Conservation (phyloP, 495 filamentous ascomycete species). For the Aspergillus biplanus region DNA sequence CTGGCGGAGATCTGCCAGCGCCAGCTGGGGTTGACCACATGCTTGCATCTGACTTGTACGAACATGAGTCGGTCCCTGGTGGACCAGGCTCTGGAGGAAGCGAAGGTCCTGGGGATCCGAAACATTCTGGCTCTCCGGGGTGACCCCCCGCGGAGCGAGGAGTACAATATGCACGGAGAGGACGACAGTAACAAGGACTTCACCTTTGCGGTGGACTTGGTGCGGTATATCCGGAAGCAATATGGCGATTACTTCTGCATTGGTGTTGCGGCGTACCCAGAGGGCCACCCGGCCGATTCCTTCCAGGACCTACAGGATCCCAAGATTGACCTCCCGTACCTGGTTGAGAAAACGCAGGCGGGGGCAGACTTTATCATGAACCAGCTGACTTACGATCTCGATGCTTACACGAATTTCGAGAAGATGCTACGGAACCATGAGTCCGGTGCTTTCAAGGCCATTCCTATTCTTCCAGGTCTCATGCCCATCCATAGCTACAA, state of each 20-base stretch:
- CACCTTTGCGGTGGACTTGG: slow-evolving; percentile 86
- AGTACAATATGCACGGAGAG: slow-evolving; percentile 72
- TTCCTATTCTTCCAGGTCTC: slow-evolving; percentile 90
- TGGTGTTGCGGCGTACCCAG: slow-evolving; percentile 92
- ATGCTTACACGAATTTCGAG: slow-evolving; percentile 81
- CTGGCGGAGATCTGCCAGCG: slow-evolving; percentile 94
- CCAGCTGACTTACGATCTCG: slow-evolving; percentile 92
- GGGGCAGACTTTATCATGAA: slow-evolving; percentile 99
- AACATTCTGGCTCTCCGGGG: slow-evolving; percentile 94
- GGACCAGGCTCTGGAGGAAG: slow-evolving; percentile 87
- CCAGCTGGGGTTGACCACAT: slow-evolving; percentile 89
- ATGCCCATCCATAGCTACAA: slow-evolving; percentile 98
- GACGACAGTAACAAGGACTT: slow-evolving; percentile 79
- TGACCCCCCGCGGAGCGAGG: slow-evolving; percentile 88
- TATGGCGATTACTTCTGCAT: slow-evolving; percentile 97
- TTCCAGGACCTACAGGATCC: slow-evolving; percentile 79
- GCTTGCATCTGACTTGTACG: slow-evolving; percentile 94
- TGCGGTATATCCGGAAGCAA: slow-evolving; percentile 80
- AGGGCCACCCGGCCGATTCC: slow-evolving; percentile 92
- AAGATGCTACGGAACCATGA: slow-evolving; percentile 75
- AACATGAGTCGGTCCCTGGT: slow-evolving; percentile 90
- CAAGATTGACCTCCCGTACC: slow-evolving; percentile 79
- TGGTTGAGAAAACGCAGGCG: slow-evolving; percentile 87
- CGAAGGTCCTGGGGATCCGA: slow-evolving; percentile 88
- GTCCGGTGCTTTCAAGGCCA: slow-evolving; percentile 82